phyloP scores from a whole-genome alignment of 2,329 filamentous ascomycete species.

The Davidsoniella eucalypti region DNA sequence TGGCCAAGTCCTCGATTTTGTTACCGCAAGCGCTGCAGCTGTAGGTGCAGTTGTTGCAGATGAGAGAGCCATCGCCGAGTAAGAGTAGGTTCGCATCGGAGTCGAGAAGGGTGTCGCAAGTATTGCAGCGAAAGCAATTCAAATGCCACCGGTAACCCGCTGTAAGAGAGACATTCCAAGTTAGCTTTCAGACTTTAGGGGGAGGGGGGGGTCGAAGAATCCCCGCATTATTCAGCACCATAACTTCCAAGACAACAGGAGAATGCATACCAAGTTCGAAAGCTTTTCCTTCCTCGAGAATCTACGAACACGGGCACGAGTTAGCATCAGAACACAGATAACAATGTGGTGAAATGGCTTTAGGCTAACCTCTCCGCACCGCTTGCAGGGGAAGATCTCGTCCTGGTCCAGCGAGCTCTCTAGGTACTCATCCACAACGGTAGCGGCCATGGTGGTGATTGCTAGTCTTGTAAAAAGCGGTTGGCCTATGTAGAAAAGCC shows the following conservation, averaged over 20 bases:
- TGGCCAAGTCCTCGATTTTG: slow-evolving; percentile 96
- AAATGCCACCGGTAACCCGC: slow-evolving; percentile 97
- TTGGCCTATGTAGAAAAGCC: not conserved
- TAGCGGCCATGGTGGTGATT: slow-evolving; percentile 23
- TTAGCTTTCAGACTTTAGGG: not conserved
- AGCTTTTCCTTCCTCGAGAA: slow-evolving; percentile 94
- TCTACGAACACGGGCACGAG: slow-evolving; percentile 35
- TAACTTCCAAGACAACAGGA: not conserved
- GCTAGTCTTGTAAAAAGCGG: not conserved
- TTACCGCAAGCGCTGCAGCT: slow-evolving; percentile 92
- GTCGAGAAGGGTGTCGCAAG: slow-evolving; percentile 86
- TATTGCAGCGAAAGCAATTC: slow-evolving; percentile 96
- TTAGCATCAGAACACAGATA: slow-evolving; percentile 1
- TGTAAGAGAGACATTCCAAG: slow-evolving; percentile 21
- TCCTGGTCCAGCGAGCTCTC: slow-evolving; percentile 58
- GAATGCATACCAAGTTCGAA: slow-evolving; percentile 71
- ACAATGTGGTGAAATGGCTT: slow-evolving; percentile 2
- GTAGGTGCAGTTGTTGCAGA: slow-evolving; percentile 99
- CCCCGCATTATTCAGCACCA: not conserved
- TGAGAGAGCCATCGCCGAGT: slow-evolving; percentile 90
- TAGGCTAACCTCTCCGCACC: slow-evolving; percentile 65
- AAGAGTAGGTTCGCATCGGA: slow-evolving; percentile 95
- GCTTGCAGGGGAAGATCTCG: slow-evolving; percentile 80
- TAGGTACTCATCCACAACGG: slow-evolving; percentile 42
- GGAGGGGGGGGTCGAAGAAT: slow-evolving; percentile 9